These are phyloP conservation scores for Zygoascus bituminiphila DNA, from an alignment of 805 yeast genomes.

Conservation along the genomic window DNA sequence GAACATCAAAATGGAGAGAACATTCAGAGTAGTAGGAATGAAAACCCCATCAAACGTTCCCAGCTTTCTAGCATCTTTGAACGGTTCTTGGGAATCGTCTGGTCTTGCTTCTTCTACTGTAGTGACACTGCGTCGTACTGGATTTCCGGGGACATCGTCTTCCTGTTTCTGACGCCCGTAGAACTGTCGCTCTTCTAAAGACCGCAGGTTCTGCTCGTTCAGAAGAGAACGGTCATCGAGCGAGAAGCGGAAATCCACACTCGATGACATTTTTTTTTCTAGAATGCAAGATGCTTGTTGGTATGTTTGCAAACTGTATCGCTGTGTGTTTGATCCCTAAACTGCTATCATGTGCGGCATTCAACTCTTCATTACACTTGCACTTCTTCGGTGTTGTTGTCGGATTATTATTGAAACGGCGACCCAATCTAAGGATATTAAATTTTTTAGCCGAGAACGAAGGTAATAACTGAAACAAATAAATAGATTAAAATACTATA, in stretches of 20 bases:
- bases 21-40: slow-evolving; percentile 88
- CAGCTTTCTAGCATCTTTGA: slow-evolving; percentile 36
- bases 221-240: slow-evolving; percentile 10
- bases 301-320: too few species aligned
- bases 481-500: too few species aligned
- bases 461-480: too few species aligned
- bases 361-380: too few species aligned
- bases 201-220: slow-evolving; percentile 4
- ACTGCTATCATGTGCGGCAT: too few species aligned
- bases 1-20: slow-evolving; percentile 89
- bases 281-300: neutral
- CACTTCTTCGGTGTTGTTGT: too few species aligned
- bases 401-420: too few species aligned
- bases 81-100: neutral
- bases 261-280: neutral
- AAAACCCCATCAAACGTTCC: slow-evolving; percentile 87
- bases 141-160: neutral
- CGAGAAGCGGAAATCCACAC: slow-evolving; percentile 8
- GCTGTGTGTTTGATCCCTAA: too few species aligned
- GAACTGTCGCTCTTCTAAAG: slow-evolving; percentile 9
- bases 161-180: slow-evolving; percentile 8
- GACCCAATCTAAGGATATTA: too few species aligned
- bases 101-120: slow-evolving; percentile 7
- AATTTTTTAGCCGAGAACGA: too few species aligned
- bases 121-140: slow-evolving; percentile 11